Evolutionary conservation across 345 rosid genomes (phyloP).

Genomic region (Cardamine occulta): DNA sequence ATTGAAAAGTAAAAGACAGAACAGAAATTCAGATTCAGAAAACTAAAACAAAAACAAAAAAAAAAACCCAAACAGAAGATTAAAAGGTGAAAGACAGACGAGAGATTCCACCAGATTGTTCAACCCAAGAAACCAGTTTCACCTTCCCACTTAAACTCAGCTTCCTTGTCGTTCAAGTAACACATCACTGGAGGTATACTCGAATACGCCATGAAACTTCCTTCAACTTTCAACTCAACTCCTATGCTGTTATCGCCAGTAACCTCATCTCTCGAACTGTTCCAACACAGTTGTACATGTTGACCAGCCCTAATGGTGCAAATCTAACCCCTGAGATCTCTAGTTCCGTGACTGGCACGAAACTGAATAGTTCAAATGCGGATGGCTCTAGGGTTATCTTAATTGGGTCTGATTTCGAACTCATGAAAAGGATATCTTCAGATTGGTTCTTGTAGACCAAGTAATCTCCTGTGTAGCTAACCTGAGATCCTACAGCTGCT

Average conservation of each 20-base stretch:
- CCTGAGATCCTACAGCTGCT: slow-evolving; percentile 35
- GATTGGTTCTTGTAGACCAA: slow-evolving; percentile 61
- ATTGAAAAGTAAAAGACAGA: slow-evolving; percentile 18
- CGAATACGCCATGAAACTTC: slow-evolving; percentile 69
- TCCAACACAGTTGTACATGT: slow-evolving; percentile 82
- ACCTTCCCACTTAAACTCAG: slow-evolving; percentile 49
- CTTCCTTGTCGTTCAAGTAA: slow-evolving; percentile 53
- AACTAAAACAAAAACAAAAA: not conserved
- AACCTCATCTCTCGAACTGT: slow-evolving; percentile 54
- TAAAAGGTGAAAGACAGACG: slow-evolving; percentile 49
- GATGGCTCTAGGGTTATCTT: slow-evolving; percentile 62
- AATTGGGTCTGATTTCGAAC: slow-evolving; percentile 49
- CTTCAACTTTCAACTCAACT: slow-evolving; percentile 66
- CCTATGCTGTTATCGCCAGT: slow-evolving; percentile 32
- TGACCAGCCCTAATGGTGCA: slow-evolving; percentile 68
- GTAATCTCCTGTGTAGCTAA: slow-evolving; percentile 54
- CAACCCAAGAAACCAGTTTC: slow-evolving; percentile 71
- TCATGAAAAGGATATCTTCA: slow-evolving; percentile 44
- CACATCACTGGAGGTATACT: slow-evolving; percentile 55
- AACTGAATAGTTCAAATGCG: slow-evolving; percentile 72
- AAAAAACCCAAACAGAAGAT: not conserved
- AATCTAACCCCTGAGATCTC: slow-evolving; percentile 48
- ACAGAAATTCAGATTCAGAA: not conserved
- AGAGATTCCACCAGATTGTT: slow-evolving; percentile 62
- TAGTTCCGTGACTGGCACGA: slow-evolving; percentile 63